Evolutionary conservation across 768 basidiomycete species (phyloP), one percentile per base, ranked within the genome.

Genomic region (Crepidotus variabilis): DNA sequence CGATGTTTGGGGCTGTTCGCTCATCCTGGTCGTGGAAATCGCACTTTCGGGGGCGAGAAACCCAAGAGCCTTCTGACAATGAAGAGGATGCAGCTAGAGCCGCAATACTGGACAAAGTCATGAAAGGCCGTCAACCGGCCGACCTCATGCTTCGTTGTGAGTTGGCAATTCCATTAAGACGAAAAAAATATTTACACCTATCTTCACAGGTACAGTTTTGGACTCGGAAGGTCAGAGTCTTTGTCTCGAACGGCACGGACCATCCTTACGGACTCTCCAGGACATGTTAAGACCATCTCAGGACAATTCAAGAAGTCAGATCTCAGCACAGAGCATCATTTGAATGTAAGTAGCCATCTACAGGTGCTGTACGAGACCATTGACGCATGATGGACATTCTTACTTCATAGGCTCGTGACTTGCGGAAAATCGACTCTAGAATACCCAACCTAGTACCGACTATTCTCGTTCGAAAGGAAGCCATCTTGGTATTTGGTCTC

Each of bases 371-470:
- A 36, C 33, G 23, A 22, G 39, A 58, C 28, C 28, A 28, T 28
- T 3, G 28, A 28, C 28, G 28, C 56, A 59, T 63, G 53, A 55
- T 52, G 60, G 24, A 39, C 48, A 48, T 13, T 23, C 58, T 28
- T 28, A 28, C 28, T 28, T 8, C 50, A 50, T 63, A 94, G 91
- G 89, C 94, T 63, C 89, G 96, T 79, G 96, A 98, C 76, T 78
- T 98, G 21, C 88, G 96, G 54, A 97, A 98, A 78, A 91, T 98
- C 62, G 96, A 98, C 74, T 94, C 92, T 3, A 81, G 93, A 62
- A 83, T 94, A 61, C 94, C 95, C 34, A 97, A 95, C 71, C 84
- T 96, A 55, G 90, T 98, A 16, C 94, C 95, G 39, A 94, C 94
- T 43, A 95, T 98, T 65, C 82, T 98, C 55, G 83, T 90, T 52